These are phyloP conservation scores for Trichophyton schoenleinii DNA, from an alignment of 2,329 filamentous ascomycete species.

Conservation along the genomic window DNA sequence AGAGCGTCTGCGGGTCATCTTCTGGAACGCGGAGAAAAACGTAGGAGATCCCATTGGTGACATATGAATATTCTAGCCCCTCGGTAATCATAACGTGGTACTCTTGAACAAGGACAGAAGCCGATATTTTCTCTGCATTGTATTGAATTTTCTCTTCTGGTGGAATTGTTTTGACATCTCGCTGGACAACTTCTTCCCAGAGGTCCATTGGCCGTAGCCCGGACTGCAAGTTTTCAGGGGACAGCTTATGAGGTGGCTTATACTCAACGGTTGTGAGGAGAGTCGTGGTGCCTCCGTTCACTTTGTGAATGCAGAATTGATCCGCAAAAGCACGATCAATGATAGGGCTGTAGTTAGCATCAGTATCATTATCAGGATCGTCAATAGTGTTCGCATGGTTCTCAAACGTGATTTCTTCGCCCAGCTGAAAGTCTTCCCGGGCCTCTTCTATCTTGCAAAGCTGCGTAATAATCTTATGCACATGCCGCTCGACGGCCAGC, in stretches of 20 bases:
- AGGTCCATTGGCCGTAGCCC: slow-evolving; percentile 7
- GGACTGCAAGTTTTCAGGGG: not conserved
- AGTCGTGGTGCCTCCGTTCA: not conserved
- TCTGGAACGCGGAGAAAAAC: slow-evolving; percentile 13
- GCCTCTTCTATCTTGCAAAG: slow-evolving; percentile 19
- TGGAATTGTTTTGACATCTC: slow-evolving; percentile 3
- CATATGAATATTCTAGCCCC: slow-evolving; percentile 9
- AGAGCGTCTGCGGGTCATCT: slow-evolving; percentile 16
- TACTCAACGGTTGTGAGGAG: slow-evolving; percentile 14
- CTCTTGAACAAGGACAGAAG: slow-evolving; percentile 12
- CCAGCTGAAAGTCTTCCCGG: slow-evolving; percentile 17
- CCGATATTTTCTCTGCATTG: slow-evolving; percentile 15
- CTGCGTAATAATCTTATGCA: slow-evolving; percentile 18
- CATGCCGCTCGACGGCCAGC: slow-evolving; percentile 20
- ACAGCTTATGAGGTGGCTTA: slow-evolving; percentile 17
- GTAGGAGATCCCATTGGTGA: slow-evolving; percentile 4
- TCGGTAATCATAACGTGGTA: slow-evolving; percentile 10
- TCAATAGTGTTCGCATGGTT: slow-evolving; percentile 9
- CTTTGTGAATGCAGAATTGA: slow-evolving; percentile 16
- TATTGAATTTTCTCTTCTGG: slow-evolving; percentile 14
- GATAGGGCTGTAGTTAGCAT: no score
- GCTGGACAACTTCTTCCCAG: slow-evolving; percentile 5
- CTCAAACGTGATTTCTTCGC: slow-evolving; percentile 15
- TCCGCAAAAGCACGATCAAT: slow-evolving; percentile 6
- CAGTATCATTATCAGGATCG: no score